phyloP scores from a whole-genome alignment of 1,139 yeast genomes.

The Nakaseomyces nivariensis region DNA sequence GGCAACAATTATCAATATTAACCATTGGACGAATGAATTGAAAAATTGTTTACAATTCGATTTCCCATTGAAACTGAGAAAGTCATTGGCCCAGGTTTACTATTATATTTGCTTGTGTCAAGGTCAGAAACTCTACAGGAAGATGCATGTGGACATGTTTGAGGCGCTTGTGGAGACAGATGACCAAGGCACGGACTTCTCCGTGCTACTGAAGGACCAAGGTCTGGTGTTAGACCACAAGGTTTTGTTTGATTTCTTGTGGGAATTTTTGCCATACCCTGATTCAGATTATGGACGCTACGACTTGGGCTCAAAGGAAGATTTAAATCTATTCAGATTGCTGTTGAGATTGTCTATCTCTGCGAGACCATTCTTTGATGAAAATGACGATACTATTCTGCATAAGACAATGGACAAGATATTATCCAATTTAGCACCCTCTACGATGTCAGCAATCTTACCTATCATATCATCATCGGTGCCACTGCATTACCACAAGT shows the following conservation, averaged over 20 bases:
- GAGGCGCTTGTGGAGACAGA: conserved; percentile 37
- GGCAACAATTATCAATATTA: conserved; percentile 64
- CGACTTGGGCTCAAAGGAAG: conserved; percentile 26
- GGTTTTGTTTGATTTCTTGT: conserved; percentile 37
- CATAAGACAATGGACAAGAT: conserved; percentile 29
- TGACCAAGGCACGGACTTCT: conserved; percentile 36
- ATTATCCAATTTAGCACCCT: conserved; percentile 39
- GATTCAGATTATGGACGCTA: conserved; percentile 33
- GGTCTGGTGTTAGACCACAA: conserved; percentile 42
- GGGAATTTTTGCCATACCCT: conserved; percentile 41
- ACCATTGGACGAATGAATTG: conserved; percentile 85
- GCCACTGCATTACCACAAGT: conserved; percentile 34
- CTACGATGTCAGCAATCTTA: conserved; percentile 49
- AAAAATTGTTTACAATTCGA: conserved; percentile 74
- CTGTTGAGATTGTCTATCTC: conserved; percentile 32
- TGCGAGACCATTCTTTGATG: conserved; percentile 34
- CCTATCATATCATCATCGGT: conserved; percentile 46
- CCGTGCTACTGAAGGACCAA: conserved; percentile 32
- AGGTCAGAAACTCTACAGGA: conserved; percentile 59
- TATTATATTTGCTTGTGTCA: conserved; percentile 65
- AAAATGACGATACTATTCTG: conserved; percentile 25
- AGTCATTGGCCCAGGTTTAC: conserved; percentile 58
- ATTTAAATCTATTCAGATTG: conserved; percentile 30
- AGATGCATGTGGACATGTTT: conserved; percentile 57
- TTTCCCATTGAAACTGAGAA: conserved; percentile 59